Evolutionary conservation across 2,329 filamentous ascomycete genomes (phyloP).

Genomic region (Aureobasidium sp.): DNA sequence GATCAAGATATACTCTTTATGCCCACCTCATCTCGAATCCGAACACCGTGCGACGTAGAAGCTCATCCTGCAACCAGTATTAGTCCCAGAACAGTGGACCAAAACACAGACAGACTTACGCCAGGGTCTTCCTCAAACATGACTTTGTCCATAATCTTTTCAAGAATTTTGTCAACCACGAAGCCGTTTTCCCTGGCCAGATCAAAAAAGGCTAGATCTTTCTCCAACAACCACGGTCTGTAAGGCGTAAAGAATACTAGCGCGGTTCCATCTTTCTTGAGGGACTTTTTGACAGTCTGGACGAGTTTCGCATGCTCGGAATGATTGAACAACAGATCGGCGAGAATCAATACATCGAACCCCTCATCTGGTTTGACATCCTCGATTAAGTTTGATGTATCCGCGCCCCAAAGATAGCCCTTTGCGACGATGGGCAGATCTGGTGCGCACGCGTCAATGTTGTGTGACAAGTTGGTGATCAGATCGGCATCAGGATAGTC

Average conservation of each 20-base stretch:
- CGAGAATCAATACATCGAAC: slow-evolving; percentile 79
- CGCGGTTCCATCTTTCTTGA: slow-evolving; percentile 58
- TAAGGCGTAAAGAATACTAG: slow-evolving; percentile 94
- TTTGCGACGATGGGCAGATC: slow-evolving; percentile 34
- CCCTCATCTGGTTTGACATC: slow-evolving; percentile 37
- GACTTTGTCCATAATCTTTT: slow-evolving; percentile 74
- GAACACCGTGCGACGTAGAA: slow-evolving; percentile 73
- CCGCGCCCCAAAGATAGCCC: slow-evolving; percentile 79
- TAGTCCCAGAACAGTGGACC: not conserved
- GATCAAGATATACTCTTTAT: not conserved
- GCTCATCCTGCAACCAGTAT: slow-evolving; percentile 52
- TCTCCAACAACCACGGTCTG: slow-evolving; percentile 78
- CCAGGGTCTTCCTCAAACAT: slow-evolving; percentile 87
- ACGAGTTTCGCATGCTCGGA: slow-evolving; percentile 76
- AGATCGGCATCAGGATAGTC: slow-evolving; percentile 84
- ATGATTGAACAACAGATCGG: slow-evolving; percentile 87
- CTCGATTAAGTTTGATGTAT: slow-evolving; percentile 26
- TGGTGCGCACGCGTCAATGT: slow-evolving; percentile 55
- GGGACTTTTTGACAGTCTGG: slow-evolving; percentile 59
- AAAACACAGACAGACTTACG: slow-evolving; percentile 35
- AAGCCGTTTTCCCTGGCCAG: slow-evolving; percentile 65
- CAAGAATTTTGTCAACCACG: slow-evolving; percentile 68
- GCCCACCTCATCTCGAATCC: slow-evolving; percentile 67
- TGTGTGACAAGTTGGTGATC: slow-evolving; percentile 70
- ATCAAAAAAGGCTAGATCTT: slow-evolving; percentile 83